Conservation (phyloP, 495 filamentous ascomycete genomes). For the Trichoderma gamsii region DNA sequence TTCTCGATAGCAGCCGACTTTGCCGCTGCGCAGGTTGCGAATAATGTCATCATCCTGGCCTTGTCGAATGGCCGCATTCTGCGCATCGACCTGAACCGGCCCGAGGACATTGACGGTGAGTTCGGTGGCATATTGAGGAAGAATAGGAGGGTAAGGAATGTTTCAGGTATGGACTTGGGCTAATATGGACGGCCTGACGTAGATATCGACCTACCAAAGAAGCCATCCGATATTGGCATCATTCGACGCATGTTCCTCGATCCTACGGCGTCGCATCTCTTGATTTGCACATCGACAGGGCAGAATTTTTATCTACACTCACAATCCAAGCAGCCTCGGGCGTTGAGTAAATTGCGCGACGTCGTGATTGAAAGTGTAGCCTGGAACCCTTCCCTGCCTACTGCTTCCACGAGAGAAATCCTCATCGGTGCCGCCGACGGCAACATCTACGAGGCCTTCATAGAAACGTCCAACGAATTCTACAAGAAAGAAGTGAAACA, state of each 20-base stretch:
- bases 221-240: slow-evolving; percentile 78
- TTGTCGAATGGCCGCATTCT: slow-evolving; percentile 83
- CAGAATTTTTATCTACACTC: slow-evolving; percentile 98
- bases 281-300: slow-evolving; percentile 83
- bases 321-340: slow-evolving; percentile 80
- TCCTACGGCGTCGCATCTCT: slow-evolving; percentile 87
- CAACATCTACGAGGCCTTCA: slow-evolving; percentile 90
- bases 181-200: slow-evolving; percentile 10
- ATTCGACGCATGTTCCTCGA: slow-evolving; percentile 96
- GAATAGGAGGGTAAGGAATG: not conserved
- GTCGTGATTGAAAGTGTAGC: slow-evolving; percentile 83
- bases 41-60: slow-evolving; percentile 91
- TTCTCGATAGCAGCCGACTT: slow-evolving; percentile 90
- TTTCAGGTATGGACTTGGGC: not conserved
- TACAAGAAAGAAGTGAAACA: slow-evolving; percentile 93
- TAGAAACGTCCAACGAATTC: slow-evolving; percentile 89
- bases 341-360: slow-evolving; percentile 74
- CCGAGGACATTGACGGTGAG: slow-evolving; percentile 90
- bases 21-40: slow-evolving; percentile 91
- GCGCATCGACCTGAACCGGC: slow-evolving; percentile 86
- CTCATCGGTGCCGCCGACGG: slow-evolving; percentile 86
- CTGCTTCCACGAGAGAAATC: slow-evolving; percentile 92
- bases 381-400: slow-evolving; percentile 96
- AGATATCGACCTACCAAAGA: slow-evolving; percentile 98
- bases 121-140: not conserved